phyloP scores from a whole-genome alignment of 768 basidiomycete genomes.

The Coprinellus micaceus region DNA sequence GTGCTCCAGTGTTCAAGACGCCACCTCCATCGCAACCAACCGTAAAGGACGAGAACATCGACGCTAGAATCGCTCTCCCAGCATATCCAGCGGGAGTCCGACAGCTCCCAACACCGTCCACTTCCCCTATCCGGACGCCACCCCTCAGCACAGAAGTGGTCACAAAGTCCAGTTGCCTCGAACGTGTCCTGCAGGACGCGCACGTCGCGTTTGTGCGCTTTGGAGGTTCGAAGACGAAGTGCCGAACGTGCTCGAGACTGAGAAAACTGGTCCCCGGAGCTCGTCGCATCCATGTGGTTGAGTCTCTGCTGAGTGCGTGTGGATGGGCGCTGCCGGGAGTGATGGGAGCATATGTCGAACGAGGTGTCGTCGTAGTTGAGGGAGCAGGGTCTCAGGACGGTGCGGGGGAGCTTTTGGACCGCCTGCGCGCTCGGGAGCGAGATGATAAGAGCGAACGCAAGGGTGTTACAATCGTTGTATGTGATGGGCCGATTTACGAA shows the following conservation, averaged over 20 bases:
- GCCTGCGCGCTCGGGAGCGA: too few species aligned
- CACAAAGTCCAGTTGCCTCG: not conserved
- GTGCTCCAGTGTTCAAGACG: too few species aligned
- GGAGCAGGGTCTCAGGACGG: slow-evolving; percentile 12
- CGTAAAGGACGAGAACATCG: not conserved
- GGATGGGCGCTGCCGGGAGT: slow-evolving; percentile 30
- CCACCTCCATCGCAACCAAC: too few species aligned
- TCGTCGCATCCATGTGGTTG: slow-evolving; percentile 37
- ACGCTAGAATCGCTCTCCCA: not conserved
- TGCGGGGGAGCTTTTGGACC: not conserved
- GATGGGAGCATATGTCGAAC: slow-evolving; percentile 14
- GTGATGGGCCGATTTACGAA: too few species aligned
- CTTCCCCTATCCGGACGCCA: not conserved
- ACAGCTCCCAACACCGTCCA: not conserved
- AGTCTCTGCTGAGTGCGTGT: slow-evolving; percentile 46
- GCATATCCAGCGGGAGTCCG: not conserved
- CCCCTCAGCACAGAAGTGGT: too few species aligned
- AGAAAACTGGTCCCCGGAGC: slow-evolving; percentile 28
- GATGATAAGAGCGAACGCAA: too few species aligned
- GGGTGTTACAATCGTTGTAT: too few species aligned
- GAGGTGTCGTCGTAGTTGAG: slow-evolving; percentile 37
- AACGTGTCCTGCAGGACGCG: slow-evolving; percentile 6
- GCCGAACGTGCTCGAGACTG: slow-evolving; percentile 26
- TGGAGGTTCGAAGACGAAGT: slow-evolving; percentile 7
- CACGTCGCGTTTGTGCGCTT: slow-evolving; percentile 27